A percentile compares a stretch with the other conserved stretches of the same genome.
Conservation (phyloP, 371 early-diverging fungal genomes). For the Mortierella sp. region DNA sequence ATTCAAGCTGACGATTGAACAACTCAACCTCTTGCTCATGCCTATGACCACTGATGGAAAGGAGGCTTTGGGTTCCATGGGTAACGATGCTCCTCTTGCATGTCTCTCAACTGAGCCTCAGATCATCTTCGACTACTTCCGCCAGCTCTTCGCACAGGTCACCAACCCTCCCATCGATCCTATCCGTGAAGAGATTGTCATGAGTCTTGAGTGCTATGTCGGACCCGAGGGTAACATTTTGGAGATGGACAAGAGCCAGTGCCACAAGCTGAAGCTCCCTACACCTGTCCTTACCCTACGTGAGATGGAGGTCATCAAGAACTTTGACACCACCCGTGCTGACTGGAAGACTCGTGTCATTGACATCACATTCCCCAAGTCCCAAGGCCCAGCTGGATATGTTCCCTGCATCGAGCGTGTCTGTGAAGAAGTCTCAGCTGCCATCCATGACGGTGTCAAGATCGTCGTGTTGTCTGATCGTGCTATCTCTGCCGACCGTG, state of each 20-base stretch:
- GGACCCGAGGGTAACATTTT: constrained; percentile 96
- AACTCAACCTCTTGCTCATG: constrained; percentile 85
- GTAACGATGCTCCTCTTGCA: constrained; percentile 94
- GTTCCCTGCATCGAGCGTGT: constrained; percentile 81
- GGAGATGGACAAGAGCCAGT: constrained; percentile 82
- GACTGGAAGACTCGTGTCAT: constrained; percentile 86
- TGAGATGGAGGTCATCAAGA: constrained; percentile 83
- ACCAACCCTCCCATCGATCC: constrained; percentile 98
- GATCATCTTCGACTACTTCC: constrained; percentile 94
- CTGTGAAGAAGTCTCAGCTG: constrained; percentile 81
- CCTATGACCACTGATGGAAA: constrained; percentile 93
- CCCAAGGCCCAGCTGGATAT: constrained; percentile 84
- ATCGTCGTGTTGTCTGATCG: constrained; percentile 89
- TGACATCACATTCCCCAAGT: constrained; percentile 85
- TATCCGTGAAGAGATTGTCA: constrained; percentile 97
- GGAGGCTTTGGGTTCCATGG: constrained; percentile 98
- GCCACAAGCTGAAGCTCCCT: constrained; percentile 79
- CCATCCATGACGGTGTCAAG: constrained; percentile 85
- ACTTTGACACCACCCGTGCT: constrained; percentile 67
- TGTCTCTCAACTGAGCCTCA: constrained; percentile 91
- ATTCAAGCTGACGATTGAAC: constrained; percentile 94
- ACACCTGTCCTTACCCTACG: constrained; percentile 88
- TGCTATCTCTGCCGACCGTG: constrained; percentile 71
- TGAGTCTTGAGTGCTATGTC: constrained; percentile 94
- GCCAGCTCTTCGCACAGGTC: constrained; percentile 97